phyloP scores from a whole-genome alignment of 371 early-diverging fungal species.

The Batrachochytrium dendrobatidis region DNA sequence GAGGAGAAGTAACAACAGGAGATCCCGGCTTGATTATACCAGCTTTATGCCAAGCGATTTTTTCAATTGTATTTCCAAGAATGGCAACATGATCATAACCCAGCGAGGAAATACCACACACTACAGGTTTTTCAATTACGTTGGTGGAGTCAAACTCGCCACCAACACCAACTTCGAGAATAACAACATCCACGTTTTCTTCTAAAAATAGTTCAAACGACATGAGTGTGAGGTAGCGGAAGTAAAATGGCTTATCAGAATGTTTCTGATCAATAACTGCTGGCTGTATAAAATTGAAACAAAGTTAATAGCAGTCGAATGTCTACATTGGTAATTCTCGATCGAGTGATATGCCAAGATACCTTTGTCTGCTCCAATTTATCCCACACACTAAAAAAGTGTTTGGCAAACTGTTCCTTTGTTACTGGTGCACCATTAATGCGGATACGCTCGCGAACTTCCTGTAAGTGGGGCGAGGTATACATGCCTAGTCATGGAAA shows the following conservation, averaged over 20 bases:
- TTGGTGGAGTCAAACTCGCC: constrained; percentile 76
- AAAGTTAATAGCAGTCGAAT: constrained; percentile 8
- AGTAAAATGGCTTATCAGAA: constrained; percentile 70
- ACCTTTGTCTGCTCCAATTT: constrained; percentile 39
- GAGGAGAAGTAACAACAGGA: constrained; percentile 57
- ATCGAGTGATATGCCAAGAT: background rate
- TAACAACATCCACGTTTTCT: constrained; percentile 66
- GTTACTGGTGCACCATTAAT: constrained; percentile 80
- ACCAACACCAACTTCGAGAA: constrained; percentile 81
- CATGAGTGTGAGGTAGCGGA: constrained; percentile 81
- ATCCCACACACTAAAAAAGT: constrained; percentile 84
- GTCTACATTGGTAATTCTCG: constrained; percentile 3
- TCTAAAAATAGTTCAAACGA: constrained; percentile 80
- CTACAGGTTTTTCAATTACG: constrained; percentile 52
- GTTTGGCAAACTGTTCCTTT: constrained; percentile 67
- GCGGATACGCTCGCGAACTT: constrained; percentile 89
- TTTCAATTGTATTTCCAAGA: constrained; percentile 55
- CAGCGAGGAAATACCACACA: constrained; percentile 57
- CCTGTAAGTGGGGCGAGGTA: constrained; percentile 89
- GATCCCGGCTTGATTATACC: constrained; percentile 72
- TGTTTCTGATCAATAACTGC: constrained; percentile 7
- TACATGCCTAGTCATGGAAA: constrained; percentile 54
- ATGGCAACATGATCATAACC: constrained; percentile 67
- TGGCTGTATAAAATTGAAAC: background rate
- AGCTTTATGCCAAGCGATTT: constrained; percentile 92